phyloP scores from a whole-genome alignment of 129 eudicot species.

The Rutidosis leptorrhynchoides region DNA sequence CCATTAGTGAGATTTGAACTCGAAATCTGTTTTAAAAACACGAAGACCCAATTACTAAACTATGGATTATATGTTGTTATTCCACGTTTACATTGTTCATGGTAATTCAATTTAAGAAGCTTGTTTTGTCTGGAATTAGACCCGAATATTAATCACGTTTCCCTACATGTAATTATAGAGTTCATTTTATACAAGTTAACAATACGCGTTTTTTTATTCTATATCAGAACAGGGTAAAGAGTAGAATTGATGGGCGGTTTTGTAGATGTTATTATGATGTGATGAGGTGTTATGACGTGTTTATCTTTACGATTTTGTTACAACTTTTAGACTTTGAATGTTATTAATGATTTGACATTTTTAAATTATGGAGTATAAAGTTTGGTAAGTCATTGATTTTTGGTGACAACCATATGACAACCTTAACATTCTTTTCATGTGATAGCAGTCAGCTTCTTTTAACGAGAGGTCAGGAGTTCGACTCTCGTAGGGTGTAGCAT shows the following conservation, averaged over 20 bases:
- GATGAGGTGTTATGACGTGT: constrained; percentile 24
- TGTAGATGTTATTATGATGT: background rate
- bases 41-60: no score
- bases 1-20: no score
- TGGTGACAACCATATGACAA: constrained; percentile 8
- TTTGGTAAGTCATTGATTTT: constrained; percentile 21
- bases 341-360: constrained; percentile 10
- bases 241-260: background rate
- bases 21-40: no score
- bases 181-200: background rate
- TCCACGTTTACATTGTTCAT: no score
- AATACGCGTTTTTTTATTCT: background rate
- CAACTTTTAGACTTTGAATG: constrained; percentile 1
- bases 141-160: background rate
- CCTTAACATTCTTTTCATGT: no score
- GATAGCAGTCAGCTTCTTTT: no score
- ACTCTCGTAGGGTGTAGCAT: no score
- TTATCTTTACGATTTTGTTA: background rate
- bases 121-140: background rate
- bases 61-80: no score
- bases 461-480: no score
- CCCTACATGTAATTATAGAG: background rate
- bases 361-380: background rate
- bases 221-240: background rate
- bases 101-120: background rate